These are phyloP conservation scores for Linum lewisii DNA, from an alignment of 345 rosid genomes.

Conservation along the genomic window DNA sequence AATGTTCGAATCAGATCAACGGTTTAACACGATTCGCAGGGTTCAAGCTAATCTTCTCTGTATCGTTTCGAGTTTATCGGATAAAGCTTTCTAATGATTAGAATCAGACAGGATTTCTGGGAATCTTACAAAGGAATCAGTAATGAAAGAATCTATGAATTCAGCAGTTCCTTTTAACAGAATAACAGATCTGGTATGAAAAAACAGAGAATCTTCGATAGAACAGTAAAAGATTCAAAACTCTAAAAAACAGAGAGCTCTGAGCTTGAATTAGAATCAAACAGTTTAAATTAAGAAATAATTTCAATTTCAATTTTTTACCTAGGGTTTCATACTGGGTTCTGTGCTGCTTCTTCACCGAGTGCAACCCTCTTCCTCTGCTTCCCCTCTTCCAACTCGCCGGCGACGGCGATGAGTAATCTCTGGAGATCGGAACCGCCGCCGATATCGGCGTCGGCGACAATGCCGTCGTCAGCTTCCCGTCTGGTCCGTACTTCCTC, in stretches of 20 bases:
- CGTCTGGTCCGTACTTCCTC: conserved; percentile 72
- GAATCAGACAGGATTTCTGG: too few species aligned
- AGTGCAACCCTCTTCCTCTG: conserved; percentile 39
- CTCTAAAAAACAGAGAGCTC: not conserved
- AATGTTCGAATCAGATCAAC: conserved; percentile 10
- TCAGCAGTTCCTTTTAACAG: too few species aligned
- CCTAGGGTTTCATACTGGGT: conserved; percentile 50
- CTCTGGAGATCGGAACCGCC: conserved; percentile 62
- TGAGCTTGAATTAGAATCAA: not conserved
- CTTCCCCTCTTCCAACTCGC: conserved; percentile 44
- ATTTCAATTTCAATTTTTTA: conserved; percentile 8
- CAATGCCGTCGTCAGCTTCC: conserved; percentile 36
- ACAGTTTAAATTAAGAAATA: too few species aligned
- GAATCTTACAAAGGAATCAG: too few species aligned
- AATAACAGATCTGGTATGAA: too few species aligned
- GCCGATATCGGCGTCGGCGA: conserved; percentile 93
- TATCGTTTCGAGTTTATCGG: too few species aligned
- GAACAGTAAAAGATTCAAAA: conserved; percentile 21
- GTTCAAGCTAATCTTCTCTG: too few species aligned
- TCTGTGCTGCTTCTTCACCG: conserved; percentile 43
- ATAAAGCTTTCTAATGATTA: too few species aligned
- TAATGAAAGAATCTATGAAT: too few species aligned
- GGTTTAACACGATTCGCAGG: conserved; percentile 2
- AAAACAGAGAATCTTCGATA: conserved; percentile 19
- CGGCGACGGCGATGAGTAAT: conserved; percentile 9